Evolutionary conservation across 1,284 basidiomycete species (phyloP).

Genomic region (Cryptococcus hybrid): DNA sequence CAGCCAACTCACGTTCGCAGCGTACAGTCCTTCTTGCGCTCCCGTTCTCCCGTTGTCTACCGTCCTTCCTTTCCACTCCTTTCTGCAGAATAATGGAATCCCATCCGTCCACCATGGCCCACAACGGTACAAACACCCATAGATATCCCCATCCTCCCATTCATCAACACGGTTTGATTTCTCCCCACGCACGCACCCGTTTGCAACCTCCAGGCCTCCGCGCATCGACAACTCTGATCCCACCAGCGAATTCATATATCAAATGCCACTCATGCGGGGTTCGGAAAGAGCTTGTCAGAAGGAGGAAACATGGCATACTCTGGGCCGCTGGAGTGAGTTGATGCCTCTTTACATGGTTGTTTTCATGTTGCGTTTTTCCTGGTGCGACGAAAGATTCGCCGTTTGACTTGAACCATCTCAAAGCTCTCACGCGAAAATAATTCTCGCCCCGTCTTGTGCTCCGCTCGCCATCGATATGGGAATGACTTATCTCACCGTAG

Average conservation of each 20-base stretch:
- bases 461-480: too few species aligned
- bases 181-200: slow-evolving; percentile 13
- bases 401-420: too few species aligned
- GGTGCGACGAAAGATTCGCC: not conserved
- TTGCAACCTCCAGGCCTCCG: slow-evolving; percentile 1
- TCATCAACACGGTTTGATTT: not conserved
- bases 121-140: not conserved
- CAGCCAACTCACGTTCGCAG: too few species aligned
- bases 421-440: not conserved
- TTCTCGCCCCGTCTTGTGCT: too few species aligned
- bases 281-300: slow-evolving; percentile 1
- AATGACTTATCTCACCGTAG: too few species aligned
- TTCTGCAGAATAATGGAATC: not conserved
- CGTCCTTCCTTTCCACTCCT: not conserved
- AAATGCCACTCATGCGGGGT: slow-evolving; percentile 11
- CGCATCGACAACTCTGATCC: slow-evolving; percentile 27
- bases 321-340: slow-evolving; percentile 16
- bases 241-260: slow-evolving; percentile 33
- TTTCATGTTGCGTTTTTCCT: not conserved
- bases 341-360: not conserved
- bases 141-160: not conserved
- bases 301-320: slow-evolving; percentile 4
- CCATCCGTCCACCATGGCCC: not conserved
- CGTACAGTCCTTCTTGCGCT: too few species aligned
- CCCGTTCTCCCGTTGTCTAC: too few species aligned